These are phyloP conservation scores for Cadophora luteo-olivacea DNA, from an alignment of 2,329 filamentous ascomycete genomes.

Conservation along the genomic window DNA sequence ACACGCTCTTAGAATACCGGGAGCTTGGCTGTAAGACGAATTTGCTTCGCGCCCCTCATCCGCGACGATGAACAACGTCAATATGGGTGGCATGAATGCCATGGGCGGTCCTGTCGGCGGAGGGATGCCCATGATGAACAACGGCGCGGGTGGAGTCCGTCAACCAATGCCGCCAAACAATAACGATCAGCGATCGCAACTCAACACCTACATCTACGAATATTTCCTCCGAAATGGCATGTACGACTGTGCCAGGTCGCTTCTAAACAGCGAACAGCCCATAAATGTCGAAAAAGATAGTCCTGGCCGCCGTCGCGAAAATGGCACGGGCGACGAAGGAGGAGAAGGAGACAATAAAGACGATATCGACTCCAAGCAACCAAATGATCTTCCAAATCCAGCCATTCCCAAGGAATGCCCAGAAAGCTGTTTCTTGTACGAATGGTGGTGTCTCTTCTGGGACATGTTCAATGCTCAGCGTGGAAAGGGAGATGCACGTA, in stretches of 20 bases:
- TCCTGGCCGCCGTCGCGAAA: constrained; percentile 70
- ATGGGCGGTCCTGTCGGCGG: constrained; percentile 68
- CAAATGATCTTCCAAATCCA: constrained; percentile 80
- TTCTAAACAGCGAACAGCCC: constrained; percentile 70
- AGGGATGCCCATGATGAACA: constrained; percentile 67
- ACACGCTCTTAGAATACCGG: constrained; percentile 33
- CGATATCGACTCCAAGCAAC: constrained; percentile 74
- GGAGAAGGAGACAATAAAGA: constrained; percentile 89
- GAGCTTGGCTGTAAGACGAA: constrained; percentile 28
- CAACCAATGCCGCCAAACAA: constrained; percentile 46
- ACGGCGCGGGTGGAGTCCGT: constrained; percentile 48
- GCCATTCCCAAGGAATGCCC: constrained; percentile 68
- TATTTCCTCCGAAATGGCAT: constrained; percentile 88
- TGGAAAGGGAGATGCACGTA: constrained; percentile 65
- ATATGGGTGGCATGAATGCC: constrained; percentile 71
- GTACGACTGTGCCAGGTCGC: constrained; percentile 79
- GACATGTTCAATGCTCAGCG: constrained; percentile 90
- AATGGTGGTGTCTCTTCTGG: constrained; percentile 98
- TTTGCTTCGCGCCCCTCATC: constrained; percentile 36
- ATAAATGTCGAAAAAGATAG: constrained; percentile 73
- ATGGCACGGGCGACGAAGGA: constrained; percentile 75
- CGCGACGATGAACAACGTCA: constrained; percentile 46
- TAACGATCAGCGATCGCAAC: constrained; percentile 56
- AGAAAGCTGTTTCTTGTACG: constrained; percentile 86
- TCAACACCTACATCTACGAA: constrained; percentile 91